Evolutionary conservation across 2,329 filamentous ascomycete genomes (phyloP), one percentile per base, ranked within the genome.

Genomic region (Rutstroemia sp.): DNA sequence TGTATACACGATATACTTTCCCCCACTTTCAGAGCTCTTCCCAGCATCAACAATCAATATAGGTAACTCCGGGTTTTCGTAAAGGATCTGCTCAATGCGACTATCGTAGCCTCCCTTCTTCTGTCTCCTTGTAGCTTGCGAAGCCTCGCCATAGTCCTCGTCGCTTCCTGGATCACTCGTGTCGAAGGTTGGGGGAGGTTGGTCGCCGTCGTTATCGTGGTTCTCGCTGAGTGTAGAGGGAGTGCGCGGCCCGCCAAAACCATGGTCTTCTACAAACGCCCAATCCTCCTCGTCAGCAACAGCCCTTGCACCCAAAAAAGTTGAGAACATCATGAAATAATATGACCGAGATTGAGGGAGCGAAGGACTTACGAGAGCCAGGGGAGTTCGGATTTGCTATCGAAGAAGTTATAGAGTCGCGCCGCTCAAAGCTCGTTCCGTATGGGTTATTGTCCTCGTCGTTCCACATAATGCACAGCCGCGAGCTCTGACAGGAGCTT

Each of bases 391-490:
- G 83, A 68, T 87, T 83, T 19, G 78, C 77, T 45, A 78, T 76
- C 34, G 86, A 86, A 27, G 86, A 89, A 47, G 83, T 79, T 70
- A 87, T 83, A 60, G 88, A 89, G 72, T 95, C 89, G 67, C 89
- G 84, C 66, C 88, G 87, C 72, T 94, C 89, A 76, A 95, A 96
- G 72, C 89, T 92, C 67, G 78, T 83, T 62, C 91, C 92, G 69
- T 97, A 96, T 5, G 92, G 92, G 72, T 97, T 97, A 75, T 97
- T 97, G 70, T 97, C 90, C 75, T 97, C 92, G 78, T 97, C 92
- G 80, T 96, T 95, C 92, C 92, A 97, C 92, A 97, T 97, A 64
- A 66, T 80, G 71, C 61, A 53, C 23, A 56, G 19, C 21, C 21
- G 42, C 21, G 12, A 25, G 42, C 17, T 42, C 19, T 42, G 39